Percentiles rank a stretch among this genome's conserved stretches.
Evolutionary conservation across 495 filamentous ascomycete species (phyloP).

Genomic region (Penicillium pulvis): DNA sequence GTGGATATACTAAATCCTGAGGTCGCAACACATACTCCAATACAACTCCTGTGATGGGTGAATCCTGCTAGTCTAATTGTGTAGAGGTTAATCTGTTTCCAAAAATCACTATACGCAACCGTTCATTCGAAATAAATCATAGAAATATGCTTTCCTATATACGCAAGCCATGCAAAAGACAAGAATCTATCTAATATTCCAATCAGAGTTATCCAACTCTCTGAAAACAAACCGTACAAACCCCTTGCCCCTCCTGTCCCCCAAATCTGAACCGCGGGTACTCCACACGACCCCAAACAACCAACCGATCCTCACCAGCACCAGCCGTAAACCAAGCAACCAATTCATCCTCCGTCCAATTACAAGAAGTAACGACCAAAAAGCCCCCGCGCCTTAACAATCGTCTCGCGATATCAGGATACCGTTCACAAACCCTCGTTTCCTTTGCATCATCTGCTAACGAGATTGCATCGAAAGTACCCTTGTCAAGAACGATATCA

Average conservation of each 20-base stretch:
- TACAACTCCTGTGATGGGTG: no score
- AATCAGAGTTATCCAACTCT: constrained; percentile 10
- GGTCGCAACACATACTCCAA: no score
- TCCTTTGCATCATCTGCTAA: constrained; percentile 60
- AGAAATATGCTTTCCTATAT: not conserved
- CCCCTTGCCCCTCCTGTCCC: constrained; percentile 79
- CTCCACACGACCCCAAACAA: constrained; percentile 64
- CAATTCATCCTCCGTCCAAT: constrained; percentile 94
- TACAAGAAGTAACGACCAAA: constrained; percentile 89
- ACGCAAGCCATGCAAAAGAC: not conserved
- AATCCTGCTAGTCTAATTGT: no score
- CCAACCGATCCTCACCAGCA: constrained; percentile 41
- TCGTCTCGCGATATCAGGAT: constrained; percentile 62
- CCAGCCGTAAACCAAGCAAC: constrained; percentile 65
- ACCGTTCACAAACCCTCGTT: constrained; percentile 67
- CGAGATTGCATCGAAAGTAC: constrained; percentile 92
- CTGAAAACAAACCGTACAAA: constrained; percentile 78
- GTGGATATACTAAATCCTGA: no score
- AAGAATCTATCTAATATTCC: not conserved
- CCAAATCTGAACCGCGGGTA: constrained; percentile 88
- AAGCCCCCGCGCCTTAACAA: constrained; percentile 70
- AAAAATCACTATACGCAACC: no score
- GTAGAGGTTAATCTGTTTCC: no score
- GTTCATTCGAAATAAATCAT: not conserved
- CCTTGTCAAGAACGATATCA: constrained; percentile 92